These are phyloP conservation scores for Nepenthes mirabilis DNA, from an alignment of 148 eudicot species.

Conservation along the genomic window DNA sequence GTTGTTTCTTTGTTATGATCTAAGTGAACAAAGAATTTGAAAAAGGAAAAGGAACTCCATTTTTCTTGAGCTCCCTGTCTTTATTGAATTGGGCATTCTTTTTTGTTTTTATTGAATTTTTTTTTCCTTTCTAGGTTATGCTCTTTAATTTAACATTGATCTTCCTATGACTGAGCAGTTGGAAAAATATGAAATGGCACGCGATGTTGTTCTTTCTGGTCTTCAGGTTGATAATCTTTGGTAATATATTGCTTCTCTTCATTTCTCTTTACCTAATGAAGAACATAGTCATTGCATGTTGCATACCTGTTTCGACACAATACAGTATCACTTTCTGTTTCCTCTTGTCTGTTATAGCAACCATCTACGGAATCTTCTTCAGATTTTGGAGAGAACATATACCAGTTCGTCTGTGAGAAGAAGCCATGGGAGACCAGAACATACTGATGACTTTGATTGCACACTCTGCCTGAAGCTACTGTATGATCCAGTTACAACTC, in stretches of 20 bases:
- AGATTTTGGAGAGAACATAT: constrained; percentile 31
- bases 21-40: too few species aligned
- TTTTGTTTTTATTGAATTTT: background rate
- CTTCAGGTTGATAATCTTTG: constrained; percentile 76
- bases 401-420: constrained; percentile 24
- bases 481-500: constrained; percentile 91
- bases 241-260: constrained; percentile 21
- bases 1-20: too few species aligned
- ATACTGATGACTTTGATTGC: constrained; percentile 86
- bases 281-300: background rate
- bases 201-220: constrained; percentile 54
- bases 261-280: constrained; percentile 4
- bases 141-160: background rate
- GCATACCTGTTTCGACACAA: constrained; percentile 1
- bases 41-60: too few species aligned
- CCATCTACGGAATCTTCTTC: constrained; percentile 35
- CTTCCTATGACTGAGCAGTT: constrained; percentile 40
- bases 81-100: too few species aligned
- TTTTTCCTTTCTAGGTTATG: background rate
- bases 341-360: constrained; percentile 29
- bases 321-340: constrained; percentile 1
- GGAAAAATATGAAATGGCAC: constrained; percentile 68
- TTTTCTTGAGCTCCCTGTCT: too few species aligned
- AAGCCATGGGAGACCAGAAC: constrained; percentile 51
- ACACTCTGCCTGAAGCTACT: constrained; percentile 87